Conservation (phyloP, 106 monocot genomes). For the Platanthera guangdongensis region DNA sequence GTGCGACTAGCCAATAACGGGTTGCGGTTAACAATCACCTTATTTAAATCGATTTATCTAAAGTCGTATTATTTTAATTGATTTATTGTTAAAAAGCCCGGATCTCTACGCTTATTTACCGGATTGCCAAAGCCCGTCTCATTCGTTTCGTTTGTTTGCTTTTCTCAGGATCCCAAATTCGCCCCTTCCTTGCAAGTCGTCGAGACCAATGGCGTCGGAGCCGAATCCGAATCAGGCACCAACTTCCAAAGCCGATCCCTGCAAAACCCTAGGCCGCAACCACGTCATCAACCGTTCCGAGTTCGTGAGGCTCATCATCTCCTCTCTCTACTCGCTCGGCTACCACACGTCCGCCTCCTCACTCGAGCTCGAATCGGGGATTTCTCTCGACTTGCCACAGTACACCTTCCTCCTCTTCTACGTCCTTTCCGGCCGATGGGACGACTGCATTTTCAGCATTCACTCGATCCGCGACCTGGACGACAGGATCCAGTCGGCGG, state of each 20-base stretch:
- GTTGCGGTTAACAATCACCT: too few relatives aligned
- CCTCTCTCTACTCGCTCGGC: constrained; percentile 55
- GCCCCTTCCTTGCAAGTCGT: neutral
- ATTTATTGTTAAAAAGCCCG: too few relatives aligned
- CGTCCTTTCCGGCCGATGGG: constrained; percentile 35
- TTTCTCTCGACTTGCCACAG: constrained; percentile 37
- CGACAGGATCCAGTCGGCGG: constrained; percentile 8
- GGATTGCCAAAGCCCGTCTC: too few relatives aligned
- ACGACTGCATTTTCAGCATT: constrained; percentile 29
- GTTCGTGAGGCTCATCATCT: constrained; percentile 33
- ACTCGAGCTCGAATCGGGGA: constrained; percentile 53
- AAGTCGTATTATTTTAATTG: too few relatives aligned
- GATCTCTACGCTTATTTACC: too few relatives aligned
- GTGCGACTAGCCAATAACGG: too few relatives aligned
- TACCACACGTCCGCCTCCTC: constrained; percentile 34
- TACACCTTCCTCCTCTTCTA: constrained; percentile 23
- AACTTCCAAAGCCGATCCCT: neutral
- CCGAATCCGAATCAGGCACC: constrained; percentile 4
- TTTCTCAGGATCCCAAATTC: neutral
- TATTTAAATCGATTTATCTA: too few relatives aligned
- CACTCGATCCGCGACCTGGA: constrained; percentile 23
- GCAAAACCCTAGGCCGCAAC: constrained; percentile 19
- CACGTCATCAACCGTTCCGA: constrained; percentile 31
- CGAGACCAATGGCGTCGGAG: neutral
- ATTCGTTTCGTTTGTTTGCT: too few relatives aligned